A percentile compares a stretch with the other conserved stretches of the same genome.
phyloP scores from a whole-genome alignment of 1,139 yeast species.

The Debaryomycetaceae sp. region DNA sequence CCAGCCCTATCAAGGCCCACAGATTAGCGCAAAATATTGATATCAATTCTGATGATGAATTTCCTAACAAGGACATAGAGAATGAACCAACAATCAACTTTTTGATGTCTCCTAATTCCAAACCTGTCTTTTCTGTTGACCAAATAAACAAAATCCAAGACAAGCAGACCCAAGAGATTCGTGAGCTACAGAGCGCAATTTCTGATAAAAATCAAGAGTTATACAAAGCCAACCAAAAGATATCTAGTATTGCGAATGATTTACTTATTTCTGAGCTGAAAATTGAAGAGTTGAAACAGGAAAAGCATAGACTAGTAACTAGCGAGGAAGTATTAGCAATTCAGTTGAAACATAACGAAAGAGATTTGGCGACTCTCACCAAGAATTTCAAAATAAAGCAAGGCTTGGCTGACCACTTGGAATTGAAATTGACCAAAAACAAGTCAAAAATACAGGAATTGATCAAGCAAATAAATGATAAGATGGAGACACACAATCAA shows the following conservation, averaged over 20 bases:
- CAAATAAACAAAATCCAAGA: conserved; percentile 29
- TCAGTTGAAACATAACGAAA: conserved; percentile 27
- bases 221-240: conserved; percentile 16
- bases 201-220: conserved; percentile 17
- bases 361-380: conserved; percentile 28
- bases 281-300: conserved; percentile 17
- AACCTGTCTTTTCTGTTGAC: conserved; percentile 32
- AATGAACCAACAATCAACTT: conserved; percentile 31
- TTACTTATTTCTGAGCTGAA: conserved; percentile 18
- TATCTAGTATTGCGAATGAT: conserved; percentile 16
- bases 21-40: conserved; percentile 5
- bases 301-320: conserved; percentile 16
- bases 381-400: conserved; percentile 25
- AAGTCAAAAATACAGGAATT: conserved; percentile 8
- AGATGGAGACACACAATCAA: conserved; percentile 5
- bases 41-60: conserved; percentile 7
- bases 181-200: conserved; percentile 13
- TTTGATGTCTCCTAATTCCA: conserved; percentile 33
- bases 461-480: conserved; percentile 8
- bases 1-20: conserved; percentile 23
- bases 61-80: conserved; percentile 11
- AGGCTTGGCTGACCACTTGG: conserved; percentile 11
- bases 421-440: conserved; percentile 6
- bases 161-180: conserved; percentile 18
- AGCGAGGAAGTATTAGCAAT: conserved; percentile 25